Base-by-base conservation (phyloP, 768 basidiomycete species). In the Naganishia antarctica region DNA sequence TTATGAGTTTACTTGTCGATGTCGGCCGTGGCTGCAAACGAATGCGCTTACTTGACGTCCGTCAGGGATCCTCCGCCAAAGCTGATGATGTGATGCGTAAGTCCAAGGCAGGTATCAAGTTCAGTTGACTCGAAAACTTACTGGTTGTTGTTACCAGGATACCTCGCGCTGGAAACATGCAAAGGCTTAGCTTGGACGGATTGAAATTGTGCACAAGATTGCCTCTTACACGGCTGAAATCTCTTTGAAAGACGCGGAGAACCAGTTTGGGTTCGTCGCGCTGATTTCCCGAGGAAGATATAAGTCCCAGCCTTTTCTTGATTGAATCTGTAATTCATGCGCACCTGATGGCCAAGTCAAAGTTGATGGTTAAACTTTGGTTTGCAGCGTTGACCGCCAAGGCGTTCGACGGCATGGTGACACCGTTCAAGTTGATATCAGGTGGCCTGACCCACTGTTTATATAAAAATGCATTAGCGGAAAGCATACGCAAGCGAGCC, bases 251-350 rank as follows among this genome's bases (percentile, higher is more conserved):
- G 74, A 63, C 34, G 72, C 74, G 25, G 69, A 71, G 69, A 77
- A 77, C 74, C 74, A 77, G 51, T 77, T 77, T 4, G 76, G 76
- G 47, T 77, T 77, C 8, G 70, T 60, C 16, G 74, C 76, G 47
- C 69, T 70, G 43, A 16, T 40, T 5, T 40, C 37, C 13, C 12
- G 8, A 53, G 29, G 21, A 25, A 29, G 5, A 8, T 47, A 47
- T 23, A n/a, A n/a, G n/a, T n/a, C n/a, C n/a, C n/a, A n/a, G n/a
- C n/a, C n/a, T n/a, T n/a, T n/a, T n/a, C n/a, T n/a, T n/a, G n/a
- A n/a, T n/a, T n/a, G n/a, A n/a, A n/a, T n/a, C n/a, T n/a, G n/a
- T n/a, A n/a, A n/a, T n/a, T n/a, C n/a, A n/a, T n/a, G n/a, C n/a
- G n/a, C 32, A 72, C 74, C 69, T 70, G 23, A 76, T 71, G 25